Conservation (phyloP, 176 grass and related monocot species). For the Lolium perenne region DNA sequence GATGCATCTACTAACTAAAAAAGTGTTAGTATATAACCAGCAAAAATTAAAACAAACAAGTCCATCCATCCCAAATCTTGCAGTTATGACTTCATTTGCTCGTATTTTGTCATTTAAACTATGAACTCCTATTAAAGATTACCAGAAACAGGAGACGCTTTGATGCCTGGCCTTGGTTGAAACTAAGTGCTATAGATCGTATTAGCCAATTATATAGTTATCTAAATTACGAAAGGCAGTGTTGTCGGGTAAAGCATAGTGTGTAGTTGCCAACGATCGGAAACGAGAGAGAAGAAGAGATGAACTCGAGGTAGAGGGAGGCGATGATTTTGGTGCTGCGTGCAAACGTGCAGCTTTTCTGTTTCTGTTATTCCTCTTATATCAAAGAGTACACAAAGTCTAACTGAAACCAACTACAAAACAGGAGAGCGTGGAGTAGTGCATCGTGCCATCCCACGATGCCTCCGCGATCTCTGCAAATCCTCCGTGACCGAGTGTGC, state of each 20-base stretch:
- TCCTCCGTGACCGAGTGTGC: too few species aligned
- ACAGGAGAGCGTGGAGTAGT: too few species aligned
- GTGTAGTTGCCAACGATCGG: too few species aligned
- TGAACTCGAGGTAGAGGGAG: too few species aligned
- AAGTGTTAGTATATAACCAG: conserved; percentile 10
- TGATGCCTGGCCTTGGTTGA: background rate
- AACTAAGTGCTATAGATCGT: background rate
- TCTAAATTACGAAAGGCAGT: background rate
- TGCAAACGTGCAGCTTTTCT: too few species aligned
- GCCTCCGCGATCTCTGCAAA: too few species aligned
- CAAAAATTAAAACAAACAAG: background rate
- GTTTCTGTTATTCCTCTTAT: too few species aligned
- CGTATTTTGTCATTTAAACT: background rate
- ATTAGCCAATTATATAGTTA: background rate
- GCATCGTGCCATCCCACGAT: too few species aligned
- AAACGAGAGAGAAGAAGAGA: too few species aligned
- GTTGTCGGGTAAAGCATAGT: background rate
- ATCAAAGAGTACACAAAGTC: too few species aligned
- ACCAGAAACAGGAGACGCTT: background rate
- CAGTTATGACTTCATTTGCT: background rate
- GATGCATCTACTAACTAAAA: conserved; percentile 82
- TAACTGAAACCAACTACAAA: too few species aligned
- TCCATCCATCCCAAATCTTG: background rate
- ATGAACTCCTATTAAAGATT: background rate
- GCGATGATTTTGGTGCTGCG: too few species aligned